Base-by-base conservation (phyloP, 139 green algal species). In the Micractinium sp. region DNA sequence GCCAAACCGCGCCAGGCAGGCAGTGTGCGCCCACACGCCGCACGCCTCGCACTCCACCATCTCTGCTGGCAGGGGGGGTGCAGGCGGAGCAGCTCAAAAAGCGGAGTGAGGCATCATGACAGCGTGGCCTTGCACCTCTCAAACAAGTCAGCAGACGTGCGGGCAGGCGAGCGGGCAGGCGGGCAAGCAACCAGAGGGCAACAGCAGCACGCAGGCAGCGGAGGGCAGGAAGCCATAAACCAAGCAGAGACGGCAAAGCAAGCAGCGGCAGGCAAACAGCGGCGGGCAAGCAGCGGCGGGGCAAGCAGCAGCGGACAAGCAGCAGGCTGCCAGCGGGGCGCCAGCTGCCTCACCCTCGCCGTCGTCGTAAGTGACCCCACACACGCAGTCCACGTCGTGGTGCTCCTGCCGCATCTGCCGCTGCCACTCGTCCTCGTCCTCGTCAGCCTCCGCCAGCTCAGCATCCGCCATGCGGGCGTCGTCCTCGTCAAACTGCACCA, bases 391-490 rank as follows among this genome's bases (percentile, higher is more conserved):
- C 35, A 87, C 82, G 18, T 87, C 82, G 18, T 36, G 82, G 36
- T 61, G 36, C 36, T 87, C 82, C 36, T 63, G 63, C 23, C 39
- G 41, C 60, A 79, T 22, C 82, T 63, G 82, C 23, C 82, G 63
- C 82, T 79, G 63, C 82, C 82, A 87, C 82, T 87, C 82, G 35
- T 87, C 82, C 82, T 87, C 82, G 15, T 73, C 82, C 82, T 87
- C 66, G 82, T 87, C 82, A 36, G 82, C 82, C 60, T 86, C 82
- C 33, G 61, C 61, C 82, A 86, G 61, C 82, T 86, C 82, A 61
- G 82, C 82, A 66, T 87, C 82, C 36, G 82, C 82, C 82, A 87
- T 39, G 61, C 75, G 61, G 33, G 82, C 82, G 79, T 87, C 82
- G 35, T 79, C 25, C 36, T 87, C 82, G 23, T 79, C 61, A 27